Evolutionary conservation across 2,329 filamentous ascomycete species (phyloP).

Genomic region (Knufia fluminis): DNA sequence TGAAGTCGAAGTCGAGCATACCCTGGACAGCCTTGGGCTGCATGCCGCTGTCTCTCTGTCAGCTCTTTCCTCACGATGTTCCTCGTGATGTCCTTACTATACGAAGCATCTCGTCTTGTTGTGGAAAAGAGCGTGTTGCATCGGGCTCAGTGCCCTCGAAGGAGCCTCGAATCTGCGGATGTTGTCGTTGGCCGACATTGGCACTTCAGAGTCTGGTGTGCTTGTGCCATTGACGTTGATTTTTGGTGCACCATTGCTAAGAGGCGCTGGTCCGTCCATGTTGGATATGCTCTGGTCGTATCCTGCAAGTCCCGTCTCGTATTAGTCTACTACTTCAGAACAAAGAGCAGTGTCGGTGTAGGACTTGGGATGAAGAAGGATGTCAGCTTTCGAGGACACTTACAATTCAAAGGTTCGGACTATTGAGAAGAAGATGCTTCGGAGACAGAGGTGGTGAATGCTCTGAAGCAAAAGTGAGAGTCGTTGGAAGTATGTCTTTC

Average conservation of each 20-base stretch:
- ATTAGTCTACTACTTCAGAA: slow-evolving; percentile 14
- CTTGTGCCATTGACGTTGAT: slow-evolving; percentile 39
- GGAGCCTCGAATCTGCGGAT: slow-evolving; percentile 92
- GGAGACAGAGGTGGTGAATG: slow-evolving; percentile 12
- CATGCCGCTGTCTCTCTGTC: slow-evolving; percentile 56
- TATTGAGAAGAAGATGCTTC: slow-evolving; percentile 2
- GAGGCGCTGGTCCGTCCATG: slow-evolving; percentile 8
- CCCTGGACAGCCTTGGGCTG: slow-evolving; percentile 88
- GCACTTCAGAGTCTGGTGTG: slow-evolving; percentile 20
- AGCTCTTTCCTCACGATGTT: slow-evolving; percentile 64
- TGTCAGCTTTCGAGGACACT: slow-evolving; percentile 4
- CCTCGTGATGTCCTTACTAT: slow-evolving; percentile 52
- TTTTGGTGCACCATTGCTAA: slow-evolving; percentile 39
- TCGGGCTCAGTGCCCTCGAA: slow-evolving; percentile 83
- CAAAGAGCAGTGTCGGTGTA: slow-evolving; percentile 4
- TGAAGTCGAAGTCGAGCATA: slow-evolving; percentile 99
- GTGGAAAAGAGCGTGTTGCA: slow-evolving; percentile 89
- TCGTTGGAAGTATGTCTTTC: slow-evolving; percentile 7
- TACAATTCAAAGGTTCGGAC: slow-evolving; percentile 5
- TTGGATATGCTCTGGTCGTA: slow-evolving; percentile 17
- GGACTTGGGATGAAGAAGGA: slow-evolving; percentile 8
- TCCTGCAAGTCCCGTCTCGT: slow-evolving; percentile 19
- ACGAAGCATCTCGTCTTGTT: slow-evolving; percentile 99
- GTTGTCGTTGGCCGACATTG: slow-evolving; percentile 84
- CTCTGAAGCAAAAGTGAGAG: slow-evolving; percentile 10